Base-by-base conservation (phyloP, 2,329 filamentous ascomycete species). In the Helminthosporium solani region DNA sequence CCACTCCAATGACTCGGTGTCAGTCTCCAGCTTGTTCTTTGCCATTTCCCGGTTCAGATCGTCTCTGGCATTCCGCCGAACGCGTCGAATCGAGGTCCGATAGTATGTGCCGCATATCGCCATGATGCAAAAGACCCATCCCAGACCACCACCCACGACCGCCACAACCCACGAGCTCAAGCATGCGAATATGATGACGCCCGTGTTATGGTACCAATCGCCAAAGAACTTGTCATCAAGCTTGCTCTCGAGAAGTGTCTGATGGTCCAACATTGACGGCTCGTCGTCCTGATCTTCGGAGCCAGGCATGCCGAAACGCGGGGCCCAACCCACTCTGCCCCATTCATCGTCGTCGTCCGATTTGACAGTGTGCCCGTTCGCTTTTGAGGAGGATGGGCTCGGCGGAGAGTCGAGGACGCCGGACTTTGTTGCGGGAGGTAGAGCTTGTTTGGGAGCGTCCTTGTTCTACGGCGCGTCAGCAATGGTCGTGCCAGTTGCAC, bases 161-260 rank as follows among this genome's bases (percentile, higher is more conserved):
- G 91, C 92, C 30, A 96, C 79, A 3, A 96, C 78, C 91, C 92
- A 99, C 18, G 92, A 96, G 23, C 83, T 77, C 42, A 99, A 76
- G 66, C 90, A 96, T 41, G 92, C 90, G 66, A 99, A 96, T 56
- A 92, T 79, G 65, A 99, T 96, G 51, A 99, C 76, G n/a, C 78
- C 94, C 2, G 91, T 85, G 70, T 99, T 99, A 71, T 99, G 91
- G 70, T 97, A 99, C 94, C 94, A 99, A 69, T 97, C 88, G 66
- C 94, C 94, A 68, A 88, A 99, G 70, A 95, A 89, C 66, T 88
- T 88, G 66, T 97, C 91, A 33, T 92, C 84, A 28, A 99, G 73
- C 69, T 85, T 86, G 49, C 84, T 81, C 67, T 99, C 95, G 19
- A 97, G 70, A 75, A 86, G 88, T 1, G 90, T 96, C 61, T 90